Evolutionary conservation across 495 filamentous ascomycete species (phyloP).

Genomic region (Aspergillus wentii): DNA sequence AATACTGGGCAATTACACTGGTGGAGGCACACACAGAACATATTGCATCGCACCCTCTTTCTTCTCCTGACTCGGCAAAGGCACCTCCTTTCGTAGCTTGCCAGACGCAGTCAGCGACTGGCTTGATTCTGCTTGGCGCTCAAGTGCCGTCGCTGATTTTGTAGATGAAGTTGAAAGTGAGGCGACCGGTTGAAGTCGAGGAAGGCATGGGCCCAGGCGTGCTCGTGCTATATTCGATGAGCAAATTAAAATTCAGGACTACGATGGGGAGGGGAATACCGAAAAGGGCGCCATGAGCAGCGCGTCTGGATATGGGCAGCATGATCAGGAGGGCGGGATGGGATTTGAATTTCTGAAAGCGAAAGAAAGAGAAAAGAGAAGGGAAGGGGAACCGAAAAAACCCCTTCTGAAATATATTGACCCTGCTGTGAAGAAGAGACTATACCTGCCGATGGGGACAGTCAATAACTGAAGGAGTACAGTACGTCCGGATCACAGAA

Average conservation of each 20-base stretch:
- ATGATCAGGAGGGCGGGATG: slow-evolving; percentile 9
- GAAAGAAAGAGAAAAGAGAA: slow-evolving; percentile 2
- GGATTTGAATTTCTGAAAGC: background rate
- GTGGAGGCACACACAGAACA: slow-evolving; percentile 68
- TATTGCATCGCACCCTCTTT: slow-evolving; percentile 97
- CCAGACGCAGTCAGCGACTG: slow-evolving; percentile 41
- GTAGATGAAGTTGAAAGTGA: slow-evolving; percentile 37
- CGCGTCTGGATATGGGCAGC: slow-evolving; percentile 27
- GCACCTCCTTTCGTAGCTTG: slow-evolving; percentile 68
- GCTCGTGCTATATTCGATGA: slow-evolving; percentile 24
- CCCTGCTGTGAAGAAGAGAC: too few relatives aligned
- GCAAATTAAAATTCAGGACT: slow-evolving; percentile 1
- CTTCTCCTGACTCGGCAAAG: slow-evolving; percentile 82
- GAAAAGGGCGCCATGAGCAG: slow-evolving; percentile 25
- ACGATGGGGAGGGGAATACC: slow-evolving; percentile 13
- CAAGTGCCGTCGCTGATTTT: slow-evolving; percentile 39
- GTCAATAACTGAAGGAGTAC: too few relatives aligned
- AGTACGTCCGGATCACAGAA: too few relatives aligned
- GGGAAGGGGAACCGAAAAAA: background rate
- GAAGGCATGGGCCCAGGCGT: slow-evolving; percentile 13
- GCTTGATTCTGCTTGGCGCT: slow-evolving; percentile 37
- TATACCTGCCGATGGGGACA: too few relatives aligned
- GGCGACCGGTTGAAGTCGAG: slow-evolving; percentile 26
- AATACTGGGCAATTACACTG: background rate
- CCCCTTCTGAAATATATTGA: too few relatives aligned